Percentiles rank a stretch among this genome's conserved stretches.
Evolutionary conservation across 2,329 filamentous ascomycete genomes (phyloP).

Genomic region (Pseudonectria foliicola): DNA sequence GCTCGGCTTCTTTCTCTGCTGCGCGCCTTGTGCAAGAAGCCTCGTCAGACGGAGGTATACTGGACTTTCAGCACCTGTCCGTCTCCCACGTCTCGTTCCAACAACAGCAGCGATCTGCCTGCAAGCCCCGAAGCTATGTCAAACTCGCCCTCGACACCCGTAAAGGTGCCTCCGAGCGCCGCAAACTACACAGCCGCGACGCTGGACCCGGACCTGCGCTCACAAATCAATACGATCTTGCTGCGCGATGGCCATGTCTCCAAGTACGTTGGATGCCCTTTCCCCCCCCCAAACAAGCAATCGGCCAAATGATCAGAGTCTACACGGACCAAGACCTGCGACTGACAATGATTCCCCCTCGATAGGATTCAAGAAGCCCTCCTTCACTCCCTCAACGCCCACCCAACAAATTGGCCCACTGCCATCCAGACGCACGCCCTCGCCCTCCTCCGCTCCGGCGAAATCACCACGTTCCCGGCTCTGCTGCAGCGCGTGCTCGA

Average conservation of each 20-base stretch:
- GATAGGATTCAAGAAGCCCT: constrained; percentile 57
- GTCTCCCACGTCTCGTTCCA: too few relatives aligned
- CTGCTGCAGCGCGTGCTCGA: constrained; percentile 55
- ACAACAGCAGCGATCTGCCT: too few relatives aligned
- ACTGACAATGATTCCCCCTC: constrained; percentile 3
- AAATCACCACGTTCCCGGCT: constrained; percentile 53
- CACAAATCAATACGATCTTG: constrained; percentile 53
- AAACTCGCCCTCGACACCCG: constrained; percentile 44
- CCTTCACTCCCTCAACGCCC: constrained; percentile 53
- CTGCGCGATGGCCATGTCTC: constrained; percentile 52
- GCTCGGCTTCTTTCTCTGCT: too few relatives aligned
- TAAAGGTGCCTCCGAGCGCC: constrained; percentile 54
- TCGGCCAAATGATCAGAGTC: too few relatives aligned
- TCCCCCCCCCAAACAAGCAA: background rate
- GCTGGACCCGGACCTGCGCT: constrained; percentile 54
- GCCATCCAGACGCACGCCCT: constrained; percentile 53
- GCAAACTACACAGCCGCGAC: constrained; percentile 54
- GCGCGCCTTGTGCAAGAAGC: too few relatives aligned
- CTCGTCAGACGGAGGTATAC: too few relatives aligned
- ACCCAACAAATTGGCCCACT: constrained; percentile 57
- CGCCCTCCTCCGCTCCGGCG: constrained; percentile 51
- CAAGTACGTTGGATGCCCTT: constrained; percentile 41
- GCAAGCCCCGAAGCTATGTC: constrained; percentile 29
- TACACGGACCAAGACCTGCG: background rate
- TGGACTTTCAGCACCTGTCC: background rate